Conservation (phyloP, 257 asterid species). For the Scutellaria minor region DNA sequence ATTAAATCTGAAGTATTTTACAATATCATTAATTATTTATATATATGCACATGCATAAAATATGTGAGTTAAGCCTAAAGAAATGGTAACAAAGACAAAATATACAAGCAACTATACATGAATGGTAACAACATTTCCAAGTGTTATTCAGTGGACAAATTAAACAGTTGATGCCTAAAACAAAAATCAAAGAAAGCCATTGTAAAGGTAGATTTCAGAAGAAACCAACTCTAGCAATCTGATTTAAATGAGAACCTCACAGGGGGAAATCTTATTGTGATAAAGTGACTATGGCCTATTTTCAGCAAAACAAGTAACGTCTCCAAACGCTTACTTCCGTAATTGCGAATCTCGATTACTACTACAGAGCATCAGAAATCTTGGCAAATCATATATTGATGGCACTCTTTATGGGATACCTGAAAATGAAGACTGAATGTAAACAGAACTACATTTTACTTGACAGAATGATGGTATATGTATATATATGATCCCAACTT, state of each 20-base stretch:
- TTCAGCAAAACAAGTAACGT: neutral
- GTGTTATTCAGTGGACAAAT: no score
- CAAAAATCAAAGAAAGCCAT: neutral
- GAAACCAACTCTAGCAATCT: neutral
- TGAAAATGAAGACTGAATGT: neutral
- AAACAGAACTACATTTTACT: neutral
- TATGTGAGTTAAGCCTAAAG: no score
- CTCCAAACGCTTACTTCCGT: neutral
- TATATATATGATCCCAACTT: neutral
- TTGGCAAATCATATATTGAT: constrained; percentile 11
- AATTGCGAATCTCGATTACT: constrained; percentile 23
- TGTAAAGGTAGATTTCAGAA: neutral
- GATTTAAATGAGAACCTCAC: neutral
- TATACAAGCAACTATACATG: no score
- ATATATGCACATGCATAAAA: no score
- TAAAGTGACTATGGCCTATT: neutral
- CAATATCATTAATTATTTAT: no score
- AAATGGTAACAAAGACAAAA: no score
- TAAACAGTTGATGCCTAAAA: neutral
- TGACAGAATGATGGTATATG: neutral
- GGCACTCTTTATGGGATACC: constrained; percentile 18
- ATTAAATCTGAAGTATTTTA: no score
- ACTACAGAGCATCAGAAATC: neutral
- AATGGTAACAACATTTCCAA: no score
- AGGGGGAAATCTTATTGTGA: constrained; percentile 25